Evolutionary conservation across 139 green algal species (phyloP).

Genomic region (Astrephomene gubernaculifera): DNA sequence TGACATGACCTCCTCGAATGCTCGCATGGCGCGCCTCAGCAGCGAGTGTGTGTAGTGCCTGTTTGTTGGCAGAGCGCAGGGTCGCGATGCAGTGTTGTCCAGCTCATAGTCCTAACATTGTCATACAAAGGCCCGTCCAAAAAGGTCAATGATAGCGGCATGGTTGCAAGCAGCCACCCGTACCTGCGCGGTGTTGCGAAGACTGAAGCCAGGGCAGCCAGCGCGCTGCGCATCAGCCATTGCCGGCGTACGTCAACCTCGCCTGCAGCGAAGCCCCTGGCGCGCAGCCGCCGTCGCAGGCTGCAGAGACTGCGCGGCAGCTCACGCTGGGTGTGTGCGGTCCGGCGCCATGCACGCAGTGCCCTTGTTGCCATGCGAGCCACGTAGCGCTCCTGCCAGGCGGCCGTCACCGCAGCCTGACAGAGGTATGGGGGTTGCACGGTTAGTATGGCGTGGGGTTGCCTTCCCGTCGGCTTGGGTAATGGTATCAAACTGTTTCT

Average conservation of each 20-base stretch:
- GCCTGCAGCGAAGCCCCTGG: not conserved
- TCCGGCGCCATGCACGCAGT: constrained; percentile 1
- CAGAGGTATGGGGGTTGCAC: not conserved
- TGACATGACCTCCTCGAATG: not conserved
- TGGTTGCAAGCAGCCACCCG: too few species aligned
- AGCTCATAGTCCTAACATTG: too few species aligned
- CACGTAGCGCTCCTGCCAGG: constrained; percentile 8
- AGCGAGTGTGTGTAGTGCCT: constrained; percentile 15
- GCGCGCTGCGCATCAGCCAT: not conserved
- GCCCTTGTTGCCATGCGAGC: not conserved
- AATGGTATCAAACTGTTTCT: too few species aligned
- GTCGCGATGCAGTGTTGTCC: too few species aligned
- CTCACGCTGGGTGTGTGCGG: not conserved
- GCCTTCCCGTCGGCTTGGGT: too few species aligned
- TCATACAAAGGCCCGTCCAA: too few species aligned
- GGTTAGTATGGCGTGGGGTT: too few species aligned
- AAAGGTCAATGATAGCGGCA: too few species aligned
- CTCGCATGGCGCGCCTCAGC: not conserved
- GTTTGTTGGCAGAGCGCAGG: too few species aligned
- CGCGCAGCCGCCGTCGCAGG: constrained; percentile 25
- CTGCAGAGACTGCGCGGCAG: not conserved
- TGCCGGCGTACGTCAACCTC: not conserved
- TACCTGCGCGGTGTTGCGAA: not conserved
- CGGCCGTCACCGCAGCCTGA: not conserved
- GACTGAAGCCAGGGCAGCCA: not conserved